phyloP scores from a whole-genome alignment of 2,329 filamentous ascomycete genomes.

The Sclerotinia subarctica region DNA sequence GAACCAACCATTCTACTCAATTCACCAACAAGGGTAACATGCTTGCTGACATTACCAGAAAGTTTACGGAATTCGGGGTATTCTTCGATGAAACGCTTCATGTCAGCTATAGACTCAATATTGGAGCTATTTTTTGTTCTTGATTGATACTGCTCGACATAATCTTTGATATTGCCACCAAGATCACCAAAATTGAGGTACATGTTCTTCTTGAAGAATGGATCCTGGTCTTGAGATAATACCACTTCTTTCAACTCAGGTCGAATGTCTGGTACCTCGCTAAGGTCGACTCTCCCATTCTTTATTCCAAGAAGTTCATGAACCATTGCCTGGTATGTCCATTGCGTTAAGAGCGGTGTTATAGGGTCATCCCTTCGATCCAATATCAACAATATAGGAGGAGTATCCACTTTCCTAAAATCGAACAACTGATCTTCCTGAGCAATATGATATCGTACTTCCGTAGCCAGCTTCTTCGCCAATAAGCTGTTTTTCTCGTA shows the following conservation, averaged over 20 bases:
- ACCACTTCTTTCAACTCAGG: slow-evolving; percentile 93
- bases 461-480: slow-evolving; percentile 88
- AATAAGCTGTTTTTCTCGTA: slow-evolving; percentile 89
- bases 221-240: slow-evolving; percentile 92
- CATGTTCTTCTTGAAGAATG: slow-evolving; percentile 99
- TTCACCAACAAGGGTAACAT: slow-evolving; percentile 93
- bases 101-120: slow-evolving; percentile 94
- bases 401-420: slow-evolving; percentile 90
- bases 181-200: slow-evolving; percentile 96
- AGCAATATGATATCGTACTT: slow-evolving; percentile 87
- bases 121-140: slow-evolving; percentile 97
- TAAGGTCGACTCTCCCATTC: slow-evolving; percentile 90
- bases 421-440: slow-evolving; percentile 97
- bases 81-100: slow-evolving; percentile 99
- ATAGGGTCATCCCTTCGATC: slow-evolving; percentile 93
- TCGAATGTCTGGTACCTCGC: slow-evolving; percentile 76
- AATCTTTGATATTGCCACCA: slow-evolving; percentile 94
- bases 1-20: slow-evolving; percentile 82
- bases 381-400: slow-evolving; percentile 84
- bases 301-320: slow-evolving; percentile 91
- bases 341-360: slow-evolving; percentile 90
- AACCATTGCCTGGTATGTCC: slow-evolving; percentile 99
- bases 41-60: slow-evolving; percentile 97
- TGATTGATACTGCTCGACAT: slow-evolving; percentile 95
- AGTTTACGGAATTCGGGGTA: slow-evolving; percentile 97